These are phyloP conservation scores for Ganoderma resinaceum DNA, from an alignment of 1,284 basidiomycete species.

Conservation along the genomic window DNA sequence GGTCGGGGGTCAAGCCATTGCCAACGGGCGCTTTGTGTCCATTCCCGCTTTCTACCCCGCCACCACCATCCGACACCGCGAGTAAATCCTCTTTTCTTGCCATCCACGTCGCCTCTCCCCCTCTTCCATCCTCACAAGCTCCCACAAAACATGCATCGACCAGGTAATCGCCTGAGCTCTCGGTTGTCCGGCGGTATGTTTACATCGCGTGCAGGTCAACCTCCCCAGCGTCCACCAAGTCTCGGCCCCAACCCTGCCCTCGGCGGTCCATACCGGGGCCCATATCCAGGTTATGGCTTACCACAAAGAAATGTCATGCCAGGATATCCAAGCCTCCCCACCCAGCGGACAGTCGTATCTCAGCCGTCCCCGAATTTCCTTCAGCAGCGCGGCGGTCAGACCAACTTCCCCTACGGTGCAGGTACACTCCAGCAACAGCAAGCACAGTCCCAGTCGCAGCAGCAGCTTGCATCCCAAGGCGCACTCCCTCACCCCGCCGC, in stretches of 20 bases:
- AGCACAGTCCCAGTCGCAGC: conserved; percentile 49
- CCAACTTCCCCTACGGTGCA: conserved; percentile 62
- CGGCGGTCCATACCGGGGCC: conserved; percentile 67
- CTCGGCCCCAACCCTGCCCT: conserved; percentile 70
- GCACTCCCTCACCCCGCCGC: conserved; percentile 36
- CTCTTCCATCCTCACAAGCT: conserved; percentile 5
- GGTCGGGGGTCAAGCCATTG: conserved; percentile 30
- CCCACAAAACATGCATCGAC: conserved; percentile 44
- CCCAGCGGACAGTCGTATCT: conserved; percentile 65
- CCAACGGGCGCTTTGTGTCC: conserved; percentile 25
- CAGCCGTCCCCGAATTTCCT: conserved; percentile 71
- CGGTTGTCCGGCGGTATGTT: conserved; percentile 30
- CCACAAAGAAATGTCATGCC: conserved; percentile 66
- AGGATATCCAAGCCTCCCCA: conserved; percentile 61
- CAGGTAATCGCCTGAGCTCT: conserved; percentile 41
- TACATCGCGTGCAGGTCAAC: conserved; percentile 64
- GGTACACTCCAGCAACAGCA: conserved; percentile 58
- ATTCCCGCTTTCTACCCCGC: conserved; percentile 33
- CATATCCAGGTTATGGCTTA: conserved; percentile 67
- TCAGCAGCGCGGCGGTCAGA: conserved; percentile 61
- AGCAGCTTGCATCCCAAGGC: conserved; percentile 50
- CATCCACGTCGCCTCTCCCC: conserved; percentile 23
- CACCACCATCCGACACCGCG: conserved; percentile 32
- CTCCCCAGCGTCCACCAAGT: conserved; percentile 78
- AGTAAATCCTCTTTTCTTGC: conserved; percentile 29